Percentiles rank a stretch among this genome's conserved stretches.
Evolutionary conservation across 257 asterid genomes (phyloP).

Genomic region (Echium plantagineum): DNA sequence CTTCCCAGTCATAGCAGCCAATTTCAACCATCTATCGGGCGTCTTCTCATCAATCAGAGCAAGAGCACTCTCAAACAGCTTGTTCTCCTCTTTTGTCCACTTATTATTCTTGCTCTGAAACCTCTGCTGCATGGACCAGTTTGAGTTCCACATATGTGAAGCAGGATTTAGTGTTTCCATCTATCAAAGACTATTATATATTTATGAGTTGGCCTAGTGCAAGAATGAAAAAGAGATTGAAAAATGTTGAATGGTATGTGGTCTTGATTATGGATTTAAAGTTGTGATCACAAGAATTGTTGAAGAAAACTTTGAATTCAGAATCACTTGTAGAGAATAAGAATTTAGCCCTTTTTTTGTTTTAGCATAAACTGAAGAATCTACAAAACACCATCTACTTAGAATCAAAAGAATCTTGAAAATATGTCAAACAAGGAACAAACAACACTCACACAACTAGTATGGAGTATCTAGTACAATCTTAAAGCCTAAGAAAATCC

Average conservation of each 20-base stretch:
- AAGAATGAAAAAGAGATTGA: background rate
- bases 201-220: background rate
- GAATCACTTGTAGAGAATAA: background rate
- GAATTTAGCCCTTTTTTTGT: constrained; percentile 12
- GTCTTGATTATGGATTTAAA: background rate
- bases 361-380: constrained; percentile 22
- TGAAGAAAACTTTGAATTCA: constrained; percentile 12
- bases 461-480: background rate
- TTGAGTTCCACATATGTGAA: constrained; percentile 19
- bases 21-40: constrained; percentile 59
- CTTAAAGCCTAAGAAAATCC: background rate
- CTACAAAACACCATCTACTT: constrained; percentile 6
- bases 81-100: constrained; percentile 82
- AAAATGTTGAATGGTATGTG: too few species aligned
- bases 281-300: constrained; percentile 20
- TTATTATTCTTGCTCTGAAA: constrained; percentile 19
- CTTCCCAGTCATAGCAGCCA: constrained; percentile 59
- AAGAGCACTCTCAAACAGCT: constrained; percentile 62
- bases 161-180: constrained; percentile 50
- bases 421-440: constrained; percentile 4
- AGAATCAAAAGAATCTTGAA: constrained; percentile 19
- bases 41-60: constrained; percentile 54
- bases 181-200: background rate
- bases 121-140: constrained; percentile 26
- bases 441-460: background rate